Conservation (phyloP, 2,329 filamentous ascomycete genomes). For the Sarocladiaceae sp. region DNA sequence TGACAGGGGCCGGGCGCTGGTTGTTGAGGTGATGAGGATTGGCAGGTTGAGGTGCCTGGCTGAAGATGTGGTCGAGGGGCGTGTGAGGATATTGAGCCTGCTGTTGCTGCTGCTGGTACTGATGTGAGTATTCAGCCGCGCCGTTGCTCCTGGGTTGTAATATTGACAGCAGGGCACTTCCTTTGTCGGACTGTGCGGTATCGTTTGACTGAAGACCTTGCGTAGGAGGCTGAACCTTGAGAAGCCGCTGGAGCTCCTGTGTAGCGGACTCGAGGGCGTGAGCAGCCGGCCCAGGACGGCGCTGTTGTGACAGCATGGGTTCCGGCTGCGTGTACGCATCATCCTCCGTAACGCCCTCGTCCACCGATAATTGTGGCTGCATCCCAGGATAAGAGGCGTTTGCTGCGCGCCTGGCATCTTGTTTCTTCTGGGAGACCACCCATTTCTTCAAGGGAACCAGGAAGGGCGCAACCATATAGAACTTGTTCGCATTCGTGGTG, state of each 20-base stretch:
- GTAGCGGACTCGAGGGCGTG: conserved; percentile 46
- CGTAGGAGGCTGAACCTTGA: conserved; percentile 49
- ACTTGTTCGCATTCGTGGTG: conserved; percentile 60
- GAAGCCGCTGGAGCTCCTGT: conserved; percentile 45
- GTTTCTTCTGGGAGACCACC: conserved; percentile 78
- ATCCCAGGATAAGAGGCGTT: conserved; percentile 34
- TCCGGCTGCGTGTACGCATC: conserved; percentile 40
- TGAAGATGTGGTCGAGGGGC: conserved; percentile 47
- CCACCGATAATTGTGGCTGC: conserved; percentile 34
- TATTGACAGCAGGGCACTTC: conserved; percentile 47
- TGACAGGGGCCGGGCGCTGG: conserved; percentile 34
- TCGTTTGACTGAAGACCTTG: conserved; percentile 36
- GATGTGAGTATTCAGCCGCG: conserved; percentile 18
- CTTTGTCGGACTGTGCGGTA: conserved; percentile 34
- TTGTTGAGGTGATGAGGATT: conserved; percentile 51
- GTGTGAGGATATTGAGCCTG: conserved; percentile 36
- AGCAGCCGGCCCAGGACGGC: conserved; percentile 16
- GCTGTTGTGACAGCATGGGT: conserved; percentile 25
- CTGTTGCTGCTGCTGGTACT: conserved; percentile 10
- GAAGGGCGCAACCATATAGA: conserved; percentile 98
- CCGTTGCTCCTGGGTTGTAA: conserved; percentile 28
- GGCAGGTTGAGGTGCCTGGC: conserved; percentile 44
- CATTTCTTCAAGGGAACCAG: conserved; percentile 79
- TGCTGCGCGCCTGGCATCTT: conserved; percentile 44
- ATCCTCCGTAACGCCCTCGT: conserved; percentile 58